Evolutionary conservation across 192 early-diverging fungal genomes (phyloP), one percentile per base, ranked within the genome.

Genomic region (Podila horticola): DNA sequence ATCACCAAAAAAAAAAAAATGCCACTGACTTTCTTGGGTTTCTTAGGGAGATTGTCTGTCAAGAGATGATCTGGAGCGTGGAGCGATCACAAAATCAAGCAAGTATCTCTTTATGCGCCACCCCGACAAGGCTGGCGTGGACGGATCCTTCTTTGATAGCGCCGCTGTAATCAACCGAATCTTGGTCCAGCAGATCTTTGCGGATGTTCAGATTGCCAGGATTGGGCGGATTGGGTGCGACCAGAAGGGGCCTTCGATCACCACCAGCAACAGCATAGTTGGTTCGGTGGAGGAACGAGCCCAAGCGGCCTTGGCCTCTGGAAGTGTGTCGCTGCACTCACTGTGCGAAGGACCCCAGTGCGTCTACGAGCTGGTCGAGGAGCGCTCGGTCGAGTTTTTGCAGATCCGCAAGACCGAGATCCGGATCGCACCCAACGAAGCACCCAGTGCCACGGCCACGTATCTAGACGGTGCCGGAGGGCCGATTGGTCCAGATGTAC

Each of bases 101-200:
- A 84, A 88, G 67, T 84, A 86, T 26, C 75, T 88, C 0, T 83
- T 88, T 24, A 79, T 88, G 79, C 73, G 77, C 12, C 77, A 81
- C 17, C 77, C 77, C 11, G 71, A 72, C 22, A 81, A 73, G 20
- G 77, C 66, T 33, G 77, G 77, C 26, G 77, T 81, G 7, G 77
- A 81, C 36, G 77, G 77, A 2, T 73, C 77, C 4, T 81, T 81
- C 49, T 73, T 81, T 50, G 77, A 81, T 26, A 81, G 77, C 15
- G 67, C 33, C 2, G 70, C 77, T 0, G 77, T 81, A 20, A 81
- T 81, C 62, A 81, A 81, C 67, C 34, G 77, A 0, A 81, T 81
- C 22, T 58, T 81, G 0, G 77, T 81, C 22, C 77, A 81, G 19
- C 77, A 81, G 26, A 73, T 81, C n/a, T 81, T 81, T 69, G 69